Conservation (phyloP, 2,329 filamentous ascomycete species). For the Colletotrichum incanum region DNA sequence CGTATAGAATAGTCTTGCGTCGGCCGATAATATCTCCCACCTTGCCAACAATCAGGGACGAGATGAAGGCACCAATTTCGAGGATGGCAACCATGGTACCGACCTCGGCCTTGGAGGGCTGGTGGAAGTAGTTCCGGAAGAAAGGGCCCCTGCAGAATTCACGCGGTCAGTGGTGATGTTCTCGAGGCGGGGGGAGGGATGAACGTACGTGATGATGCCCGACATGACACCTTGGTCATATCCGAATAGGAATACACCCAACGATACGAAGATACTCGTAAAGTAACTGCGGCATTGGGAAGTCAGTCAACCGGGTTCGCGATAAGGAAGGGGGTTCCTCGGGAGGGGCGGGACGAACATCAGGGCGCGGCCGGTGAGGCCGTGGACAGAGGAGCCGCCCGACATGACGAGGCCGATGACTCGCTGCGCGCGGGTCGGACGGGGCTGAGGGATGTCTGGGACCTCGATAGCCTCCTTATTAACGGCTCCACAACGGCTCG, state of each 20-base stretch:
- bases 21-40: slow-evolving; percentile 94
- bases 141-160: slow-evolving; percentile 77
- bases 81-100: slow-evolving; percentile 99
- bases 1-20: slow-evolving; percentile 91
- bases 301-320: slow-evolving; percentile 40
- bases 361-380: slow-evolving; percentile 95
- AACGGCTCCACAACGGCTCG: slow-evolving; percentile 60
- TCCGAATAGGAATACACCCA: slow-evolving; percentile 90
- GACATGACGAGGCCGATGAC: slow-evolving; percentile 90
- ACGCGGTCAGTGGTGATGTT: slow-evolving; percentile 13
- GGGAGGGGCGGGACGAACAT: slow-evolving; percentile 71
- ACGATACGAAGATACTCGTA: slow-evolving; percentile 90
- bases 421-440: slow-evolving; percentile 77
- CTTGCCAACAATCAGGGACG: slow-evolving; percentile 87
- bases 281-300: slow-evolving; percentile 80
- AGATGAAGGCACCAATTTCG: slow-evolving; percentile 92
- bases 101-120: slow-evolving; percentile 88
- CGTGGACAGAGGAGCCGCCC: slow-evolving; percentile 84
- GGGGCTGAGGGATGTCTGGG: slow-evolving; percentile 76
- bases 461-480: slow-evolving; percentile 87
- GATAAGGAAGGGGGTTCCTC: slow-evolving; percentile 25
- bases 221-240: slow-evolving; percentile 96
- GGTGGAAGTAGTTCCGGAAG: slow-evolving; percentile 93
- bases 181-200: not conserved
- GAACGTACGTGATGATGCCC: slow-evolving; percentile 74